phyloP scores from a whole-genome alignment of 2,329 filamentous ascomycete species.

The Grosmannia serpens region DNA sequence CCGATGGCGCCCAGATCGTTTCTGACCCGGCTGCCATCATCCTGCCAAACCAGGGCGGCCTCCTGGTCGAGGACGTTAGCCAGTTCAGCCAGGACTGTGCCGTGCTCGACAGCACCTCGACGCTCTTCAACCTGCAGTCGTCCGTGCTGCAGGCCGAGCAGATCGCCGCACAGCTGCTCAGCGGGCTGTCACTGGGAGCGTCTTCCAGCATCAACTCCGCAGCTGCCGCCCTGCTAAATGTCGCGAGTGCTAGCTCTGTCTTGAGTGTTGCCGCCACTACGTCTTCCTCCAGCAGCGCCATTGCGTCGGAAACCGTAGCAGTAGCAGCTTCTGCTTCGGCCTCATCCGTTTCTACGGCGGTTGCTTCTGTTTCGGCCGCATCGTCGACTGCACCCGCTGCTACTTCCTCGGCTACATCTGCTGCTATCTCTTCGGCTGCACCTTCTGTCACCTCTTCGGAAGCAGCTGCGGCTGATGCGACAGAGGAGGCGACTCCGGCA shows the following conservation, averaged over 20 bases:
- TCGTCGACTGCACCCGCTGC: neutral
- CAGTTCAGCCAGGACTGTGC: constrained; percentile 23
- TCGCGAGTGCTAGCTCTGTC: neutral
- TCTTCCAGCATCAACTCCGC: constrained; percentile 7
- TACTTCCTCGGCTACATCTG: neutral
- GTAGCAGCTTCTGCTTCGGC: neutral
- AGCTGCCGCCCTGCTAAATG: constrained; percentile 3
- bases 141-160: constrained; percentile 18
- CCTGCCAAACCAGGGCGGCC: constrained; percentile 18
- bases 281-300: neutral
- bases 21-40: constrained; percentile 27
- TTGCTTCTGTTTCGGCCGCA: neutral
- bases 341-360: neutral
- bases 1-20: constrained; percentile 20
- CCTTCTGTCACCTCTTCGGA: neutral
- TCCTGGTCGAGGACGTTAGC: constrained; percentile 23
- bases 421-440: neutral
- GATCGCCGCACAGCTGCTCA: constrained; percentile 17
- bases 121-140: constrained; percentile 18
- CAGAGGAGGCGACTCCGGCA: neutral
- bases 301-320: neutral
- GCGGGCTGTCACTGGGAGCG: constrained; percentile 14
- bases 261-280: neutral
- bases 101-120: constrained; percentile 16
- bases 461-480: neutral